Base-by-base conservation (phyloP, 1,284 basidiomycete species). In the Fistulinella cinereoalba region DNA sequence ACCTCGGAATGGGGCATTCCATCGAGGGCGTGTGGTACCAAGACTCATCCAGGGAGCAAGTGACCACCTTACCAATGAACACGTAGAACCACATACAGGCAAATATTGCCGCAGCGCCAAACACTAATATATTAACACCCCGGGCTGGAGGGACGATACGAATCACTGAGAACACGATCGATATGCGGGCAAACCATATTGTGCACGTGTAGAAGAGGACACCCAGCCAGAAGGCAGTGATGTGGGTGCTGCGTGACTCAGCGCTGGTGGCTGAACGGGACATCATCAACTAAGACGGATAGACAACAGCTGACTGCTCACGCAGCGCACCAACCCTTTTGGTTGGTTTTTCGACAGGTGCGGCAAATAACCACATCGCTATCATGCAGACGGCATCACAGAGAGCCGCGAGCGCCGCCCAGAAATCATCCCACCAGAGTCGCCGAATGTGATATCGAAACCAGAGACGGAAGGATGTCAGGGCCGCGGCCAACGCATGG, bases 151-250 rank as follows among this genome's bases (percentile, higher is more conserved):
- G 62, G 31, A 64, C 52, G 22, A 64, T 41, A 2, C 62, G 65
- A 29, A 57, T 18, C 37, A 64, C 39, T 19, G 65, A 67, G 38
- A 49, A 50, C 7, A 53, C 34, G 34, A 64, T 64, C n/a, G 65
- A 66, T 21, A 65, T 31, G 19, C 65, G 65, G 22, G 65, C 46
- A 27, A 50, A 64, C 65, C 62, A 65, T 49, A 65, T 50, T 0
- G 46, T 24, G 33, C 54, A 62, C 24, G 62, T 65, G 32, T 50
- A 64, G 10, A 40, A 48, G 15, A 60, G 18, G 16, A 61, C 13
- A 27, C 7, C 9, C 6, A 64, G 5, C 51, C 62, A 62, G 16
- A 28, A 53, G 7, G 56, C 49, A 28, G 48, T 25, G 12, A 65
- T 34, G 23, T 63, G 60, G n/a, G 22, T 37, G 10, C 22, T n/a